Conservation (phyloP, 257 asterid species). For the Euphrasia confusa region DNA sequence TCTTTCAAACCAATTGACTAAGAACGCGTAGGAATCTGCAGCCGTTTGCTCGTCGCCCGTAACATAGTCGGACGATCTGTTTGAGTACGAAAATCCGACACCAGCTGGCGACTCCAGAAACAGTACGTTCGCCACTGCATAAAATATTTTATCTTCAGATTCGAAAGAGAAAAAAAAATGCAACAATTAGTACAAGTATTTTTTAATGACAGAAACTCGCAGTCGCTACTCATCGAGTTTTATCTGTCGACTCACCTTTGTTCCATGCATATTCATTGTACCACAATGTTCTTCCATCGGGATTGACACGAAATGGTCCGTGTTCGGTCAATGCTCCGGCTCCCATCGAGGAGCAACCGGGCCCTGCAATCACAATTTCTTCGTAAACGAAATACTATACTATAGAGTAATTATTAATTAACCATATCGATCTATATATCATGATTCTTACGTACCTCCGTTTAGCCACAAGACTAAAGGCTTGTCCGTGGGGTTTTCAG, state of each 20-base stretch:
- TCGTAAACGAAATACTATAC: no score
- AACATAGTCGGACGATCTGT: constrained; percentile 47
- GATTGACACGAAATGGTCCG: constrained; percentile 41
- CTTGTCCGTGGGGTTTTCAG: no score
- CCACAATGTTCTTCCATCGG: constrained; percentile 41
- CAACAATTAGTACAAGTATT: background rate
- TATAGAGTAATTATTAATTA: no score
- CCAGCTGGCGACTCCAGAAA: constrained; percentile 78
- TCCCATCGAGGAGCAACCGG: constrained; percentile 75
- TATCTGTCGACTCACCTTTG: constrained; percentile 27
- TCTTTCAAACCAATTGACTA: constrained; percentile 64
- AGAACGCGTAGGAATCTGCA: constrained; percentile 47
- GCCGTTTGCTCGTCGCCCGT: constrained; percentile 53
- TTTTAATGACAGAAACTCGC: no score
- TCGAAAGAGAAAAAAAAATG: background rate
- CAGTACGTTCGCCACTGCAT: constrained; percentile 55
- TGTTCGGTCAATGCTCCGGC: constrained; percentile 57
- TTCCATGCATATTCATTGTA: constrained; percentile 57
- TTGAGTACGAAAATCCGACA: constrained; percentile 73
- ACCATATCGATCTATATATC: no score
- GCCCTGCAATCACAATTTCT: constrained; percentile 36
- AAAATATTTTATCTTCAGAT: background rate
- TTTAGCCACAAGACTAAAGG: background rate
- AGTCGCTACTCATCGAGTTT: no score
- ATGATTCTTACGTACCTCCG: no score